phyloP scores from a whole-genome alignment of 2,329 filamentous ascomycete species.

The Penicillium oxalicum region DNA sequence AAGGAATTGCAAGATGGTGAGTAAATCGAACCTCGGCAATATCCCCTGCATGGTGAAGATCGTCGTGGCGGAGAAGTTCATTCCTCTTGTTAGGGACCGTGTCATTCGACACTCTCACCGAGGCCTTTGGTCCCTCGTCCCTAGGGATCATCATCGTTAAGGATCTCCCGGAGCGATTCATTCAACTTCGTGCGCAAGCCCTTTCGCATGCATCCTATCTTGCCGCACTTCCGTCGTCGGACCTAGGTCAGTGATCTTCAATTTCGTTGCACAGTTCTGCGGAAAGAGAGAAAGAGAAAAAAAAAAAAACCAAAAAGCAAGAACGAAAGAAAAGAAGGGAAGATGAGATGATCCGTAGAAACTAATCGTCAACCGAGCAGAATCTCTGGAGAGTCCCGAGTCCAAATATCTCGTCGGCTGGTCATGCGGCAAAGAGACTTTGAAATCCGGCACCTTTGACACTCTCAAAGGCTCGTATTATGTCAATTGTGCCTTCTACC shows the following conservation, averaged over 20 bases:
- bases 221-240: slow-evolving; percentile 65
- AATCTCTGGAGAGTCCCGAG: slow-evolving; percentile 37
- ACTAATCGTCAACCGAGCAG: slow-evolving; percentile 16
- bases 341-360: no score
- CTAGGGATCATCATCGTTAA: slow-evolving; percentile 91
- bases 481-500: slow-evolving; percentile 55
- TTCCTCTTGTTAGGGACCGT: slow-evolving; percentile 28
- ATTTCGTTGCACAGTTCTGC: no score
- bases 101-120: slow-evolving; percentile 40
- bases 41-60: no score
- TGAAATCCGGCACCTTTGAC: slow-evolving; percentile 56
- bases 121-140: slow-evolving; percentile 84
- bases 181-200: slow-evolving; percentile 63
- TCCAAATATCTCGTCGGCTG: slow-evolving; percentile 59
- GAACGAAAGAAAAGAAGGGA: no score
- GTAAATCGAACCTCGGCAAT: not conserved
- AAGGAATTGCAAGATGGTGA: slow-evolving; percentile 45
- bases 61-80: not conserved
- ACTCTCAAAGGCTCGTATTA: slow-evolving; percentile 61
- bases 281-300: no score
- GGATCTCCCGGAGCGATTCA: slow-evolving; percentile 68
- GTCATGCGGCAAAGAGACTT: slow-evolving; percentile 59
- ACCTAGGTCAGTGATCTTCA: slow-evolving; percentile 56
- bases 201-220: slow-evolving; percentile 86
- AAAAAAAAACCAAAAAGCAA: no score